Base-by-base conservation (phyloP, 1,284 basidiomycete genomes). In the Chondrostereum purpureum region DNA sequence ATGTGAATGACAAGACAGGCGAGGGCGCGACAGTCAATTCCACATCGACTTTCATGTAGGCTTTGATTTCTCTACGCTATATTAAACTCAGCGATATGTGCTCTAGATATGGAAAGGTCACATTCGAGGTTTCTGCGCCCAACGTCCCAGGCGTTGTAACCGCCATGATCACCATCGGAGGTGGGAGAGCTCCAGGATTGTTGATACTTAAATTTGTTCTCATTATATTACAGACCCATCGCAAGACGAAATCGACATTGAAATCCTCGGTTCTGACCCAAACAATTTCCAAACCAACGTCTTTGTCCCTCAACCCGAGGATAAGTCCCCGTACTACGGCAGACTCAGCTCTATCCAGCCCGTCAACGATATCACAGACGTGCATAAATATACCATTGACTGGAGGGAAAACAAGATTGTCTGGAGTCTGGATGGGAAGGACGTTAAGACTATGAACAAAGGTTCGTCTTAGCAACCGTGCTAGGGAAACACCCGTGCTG, bases 221-320 rank as follows among this genome's bases (percentile, higher is more conserved):
- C n/a, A n/a, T n/a, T n/a, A n/a, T n/a, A n/a, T n/a, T n/a, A n/a
- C 8, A 39, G 37, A 16, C 6, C 12, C 13, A 12, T 39, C 37
- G 13, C 50, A 50, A 20, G 71, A 73, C 52, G 71, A 75, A 45
- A 69, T 73, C 23, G 72, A 74, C 50, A 55, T 73, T 42, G 72
- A 75, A 47, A 53, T 72, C 5, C 52, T 73, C 8, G 67, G 69
- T 20, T 65, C 65, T 5, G 65, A 71, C 47, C 55, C 61, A 2
- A 35, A 37, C 2, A 61, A 65, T 50, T 75, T 68, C 67, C 70
- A 74, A 55, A 68, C 70, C 34, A 75, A 75, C 52, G 55, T 73
- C 23, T 74, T 67, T 51, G 65, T 64, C 1, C 61, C 65, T 1
- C 59, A 57, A n/a, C 56, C 61, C 0, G 46, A 48, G 6, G 64